These are phyloP conservation scores for Aspergillus viridinutans DNA, from an alignment of 2,329 filamentous ascomycete genomes.

Conservation along the genomic window DNA sequence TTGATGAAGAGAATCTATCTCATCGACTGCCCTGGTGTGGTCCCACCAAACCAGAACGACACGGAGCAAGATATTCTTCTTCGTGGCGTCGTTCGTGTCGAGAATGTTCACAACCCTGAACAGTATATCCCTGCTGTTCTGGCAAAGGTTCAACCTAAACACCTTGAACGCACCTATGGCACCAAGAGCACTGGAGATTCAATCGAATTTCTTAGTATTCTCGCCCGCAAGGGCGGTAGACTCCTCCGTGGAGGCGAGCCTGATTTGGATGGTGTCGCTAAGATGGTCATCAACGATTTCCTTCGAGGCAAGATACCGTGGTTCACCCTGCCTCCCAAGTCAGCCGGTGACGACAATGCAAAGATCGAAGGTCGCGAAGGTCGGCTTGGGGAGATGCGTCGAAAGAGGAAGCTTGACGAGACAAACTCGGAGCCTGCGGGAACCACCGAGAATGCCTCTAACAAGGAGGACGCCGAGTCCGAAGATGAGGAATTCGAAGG, in stretches of 20 bases:
- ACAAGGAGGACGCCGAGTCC: constrained; percentile 34
- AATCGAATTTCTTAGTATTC: constrained; percentile 77
- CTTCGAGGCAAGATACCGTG: constrained; percentile 92
- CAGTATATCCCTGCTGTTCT: constrained; percentile 89
- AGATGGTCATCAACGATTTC: constrained; percentile 96
- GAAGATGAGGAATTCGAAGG: constrained; percentile 32
- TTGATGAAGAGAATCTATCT: constrained; percentile 92
- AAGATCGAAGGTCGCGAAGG: constrained; percentile 69
- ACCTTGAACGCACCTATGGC: constrained; percentile 91
- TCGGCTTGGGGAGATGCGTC: constrained; percentile 75
- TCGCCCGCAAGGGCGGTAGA: constrained; percentile 82
- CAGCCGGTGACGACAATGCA: constrained; percentile 47
- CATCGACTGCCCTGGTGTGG: constrained; percentile 95
- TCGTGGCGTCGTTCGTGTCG: constrained; percentile 85
- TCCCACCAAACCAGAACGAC: constrained; percentile 80
- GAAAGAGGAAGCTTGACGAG: constrained; percentile 69
- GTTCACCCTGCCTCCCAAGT: constrained; percentile 76
- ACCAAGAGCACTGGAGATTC: constrained; percentile 72
- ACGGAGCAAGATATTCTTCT: constrained; percentile 83
- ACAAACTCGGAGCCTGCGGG: constrained; percentile 33
- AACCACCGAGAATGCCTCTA: constrained; percentile 20
- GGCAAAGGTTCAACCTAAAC: constrained; percentile 72
- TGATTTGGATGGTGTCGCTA: constrained; percentile 89
- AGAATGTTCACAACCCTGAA: constrained; percentile 93
- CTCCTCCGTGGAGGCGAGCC: constrained; percentile 90